Conservation (phyloP, 805 yeast species). For the Tanozyma kutaoensis region DNA sequence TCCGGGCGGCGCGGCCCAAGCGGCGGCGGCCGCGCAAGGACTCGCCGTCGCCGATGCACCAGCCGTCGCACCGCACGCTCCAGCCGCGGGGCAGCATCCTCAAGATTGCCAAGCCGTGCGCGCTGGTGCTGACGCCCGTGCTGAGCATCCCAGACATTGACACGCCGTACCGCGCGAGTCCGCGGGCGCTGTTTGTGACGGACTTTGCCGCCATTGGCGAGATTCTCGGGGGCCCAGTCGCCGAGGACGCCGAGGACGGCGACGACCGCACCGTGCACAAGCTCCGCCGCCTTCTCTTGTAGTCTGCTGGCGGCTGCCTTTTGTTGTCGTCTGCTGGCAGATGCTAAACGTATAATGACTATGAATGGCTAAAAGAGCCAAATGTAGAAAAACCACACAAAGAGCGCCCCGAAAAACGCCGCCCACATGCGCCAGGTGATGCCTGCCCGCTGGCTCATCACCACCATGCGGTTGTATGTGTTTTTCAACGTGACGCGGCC, state of each 20-base stretch:
- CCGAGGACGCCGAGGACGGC: background rate
- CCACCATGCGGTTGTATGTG: slow-evolving; percentile 28
- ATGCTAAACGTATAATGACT: background rate
- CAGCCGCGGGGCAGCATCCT: too few relatives aligned
- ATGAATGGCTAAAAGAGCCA: slow-evolving; percentile 14
- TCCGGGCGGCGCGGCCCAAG: slow-evolving; percentile 3
- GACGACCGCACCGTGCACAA: background rate
- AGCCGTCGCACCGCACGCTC: slow-evolving; percentile 27
- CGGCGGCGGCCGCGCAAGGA: slow-evolving; percentile 2
- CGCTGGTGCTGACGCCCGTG: too few relatives aligned
- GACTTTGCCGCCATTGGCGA: slow-evolving; percentile 3
- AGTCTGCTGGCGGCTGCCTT: background rate
- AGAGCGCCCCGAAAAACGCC: slow-evolving; percentile 20
- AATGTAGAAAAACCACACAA: slow-evolving; percentile 26
- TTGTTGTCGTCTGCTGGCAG: background rate
- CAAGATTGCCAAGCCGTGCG: too few relatives aligned
- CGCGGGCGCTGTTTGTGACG: slow-evolving; percentile 5
- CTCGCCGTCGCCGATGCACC: slow-evolving; percentile 17
- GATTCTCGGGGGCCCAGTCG: slow-evolving; percentile 2
- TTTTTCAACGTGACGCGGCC: slow-evolving; percentile 27
- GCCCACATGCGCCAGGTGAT: slow-evolving; percentile 33
- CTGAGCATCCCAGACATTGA: too few relatives aligned
- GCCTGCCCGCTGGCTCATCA: slow-evolving; percentile 33
- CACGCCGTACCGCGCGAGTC: slow-evolving; percentile 5
- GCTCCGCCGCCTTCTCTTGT: background rate